Percentiles rank a stretch among this genome's conserved stretches.
Conservation (phyloP, 2,329 filamentous ascomycete species). For the Acarospora socialis region DNA sequence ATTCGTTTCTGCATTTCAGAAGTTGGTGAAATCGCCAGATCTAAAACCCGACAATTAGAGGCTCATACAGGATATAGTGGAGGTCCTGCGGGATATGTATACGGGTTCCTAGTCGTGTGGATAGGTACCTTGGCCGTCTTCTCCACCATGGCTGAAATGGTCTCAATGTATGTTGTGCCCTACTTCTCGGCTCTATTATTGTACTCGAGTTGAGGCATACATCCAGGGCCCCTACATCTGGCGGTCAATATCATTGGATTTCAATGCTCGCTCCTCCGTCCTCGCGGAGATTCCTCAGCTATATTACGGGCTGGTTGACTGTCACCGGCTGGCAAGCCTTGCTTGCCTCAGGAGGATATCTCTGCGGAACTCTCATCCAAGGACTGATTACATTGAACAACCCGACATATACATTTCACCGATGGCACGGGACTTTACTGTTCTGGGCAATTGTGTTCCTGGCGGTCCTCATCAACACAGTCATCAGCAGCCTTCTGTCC, state of each 20-base stretch:
- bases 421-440: constrained; percentile 27
- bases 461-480: constrained; percentile 8
- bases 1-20: too few relatives aligned
- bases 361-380: constrained; percentile 33
- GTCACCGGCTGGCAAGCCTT: constrained; percentile 33
- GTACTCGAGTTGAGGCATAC: too few relatives aligned
- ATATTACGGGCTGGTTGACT: constrained; percentile 27
- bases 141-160: constrained; percentile 6
- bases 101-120: constrained; percentile 9
- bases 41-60: too few relatives aligned
- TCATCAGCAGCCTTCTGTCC: constrained; percentile 6
- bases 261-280: constrained; percentile 15
- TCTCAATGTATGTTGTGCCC: constrained; percentile 7
- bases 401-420: constrained; percentile 24
- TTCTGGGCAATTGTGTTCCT: constrained; percentile 8
- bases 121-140: constrained; percentile 4
- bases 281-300: constrained; percentile 15
- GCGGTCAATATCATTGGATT: constrained; percentile 16
- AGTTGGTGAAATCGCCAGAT: too few relatives aligned
- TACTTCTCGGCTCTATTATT: too few relatives aligned
- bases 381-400: constrained; percentile 29
- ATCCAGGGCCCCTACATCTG: constrained; percentile 12
- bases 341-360: constrained; percentile 27
- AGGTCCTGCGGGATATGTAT: constrained; percentile 8
- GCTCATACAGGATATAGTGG: too few relatives aligned